Base-by-base conservation (phyloP, 768 basidiomycete species). In the Boletus insuetus region DNA sequence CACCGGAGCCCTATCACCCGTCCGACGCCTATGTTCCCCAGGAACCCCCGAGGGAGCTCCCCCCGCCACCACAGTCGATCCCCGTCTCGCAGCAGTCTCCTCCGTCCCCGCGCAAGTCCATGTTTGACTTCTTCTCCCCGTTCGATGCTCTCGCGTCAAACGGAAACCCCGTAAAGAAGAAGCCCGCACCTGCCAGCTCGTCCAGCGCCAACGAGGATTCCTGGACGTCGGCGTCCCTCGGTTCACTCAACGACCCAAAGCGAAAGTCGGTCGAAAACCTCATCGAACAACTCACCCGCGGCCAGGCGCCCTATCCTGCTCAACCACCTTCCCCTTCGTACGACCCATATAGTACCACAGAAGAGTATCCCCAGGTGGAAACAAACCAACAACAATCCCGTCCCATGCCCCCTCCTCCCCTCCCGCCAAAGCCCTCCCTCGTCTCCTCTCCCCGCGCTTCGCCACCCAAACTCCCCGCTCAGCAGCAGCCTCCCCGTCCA, bases 61-160 rank as follows among this genome's bases (percentile, higher is more conserved):
- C 63, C 11, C 37, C 58, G 0, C 66, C 63, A 0, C 60, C 67
- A 0, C 67, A 65, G 41, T 45, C 63, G 0, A 26, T 60, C 16
- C 51, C 67, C 19, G 65, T 63, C 48, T 61, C 65, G 40, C 65
- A 63, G 47, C 81, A 77, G 54, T 74, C 81, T 4, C 83, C 86
- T 0, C 82, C 89, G 31, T 85, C 87, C 40, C 81, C 86, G 22
- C 86, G 84, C 63, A 86, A 87, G 69, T 87, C 89, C 46, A 83
- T 91, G 81, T 94, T 94, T 62, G 89, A 92, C 38, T 93, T 89
- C 57, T 79, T 87, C 47, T 91, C 89, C 46, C 86, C 91, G 3
- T 92, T 93, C 62, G 91, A 94, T 61, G 90, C 88, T 24, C 79
- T 93, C 44, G 78, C 72, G n/a, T 59, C 83, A 9, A 73, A 78